These are phyloP conservation scores for Aphanomyces stellatus DNA, from an alignment of 352 stramenopile genomes.

Conservation along the genomic window DNA sequence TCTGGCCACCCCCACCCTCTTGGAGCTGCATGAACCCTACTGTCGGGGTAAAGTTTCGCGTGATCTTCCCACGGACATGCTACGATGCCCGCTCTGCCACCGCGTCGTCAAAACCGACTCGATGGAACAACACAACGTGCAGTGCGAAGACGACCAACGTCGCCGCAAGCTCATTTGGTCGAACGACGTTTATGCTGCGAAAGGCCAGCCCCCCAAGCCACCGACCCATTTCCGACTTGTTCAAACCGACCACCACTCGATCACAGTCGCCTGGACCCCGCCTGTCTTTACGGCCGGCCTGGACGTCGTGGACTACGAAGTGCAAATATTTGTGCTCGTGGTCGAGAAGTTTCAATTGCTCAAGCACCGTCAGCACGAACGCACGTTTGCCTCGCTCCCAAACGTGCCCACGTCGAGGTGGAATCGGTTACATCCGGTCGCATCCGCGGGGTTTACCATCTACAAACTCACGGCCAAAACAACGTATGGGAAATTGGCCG, in stretches of 20 bases:
- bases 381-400: not conserved
- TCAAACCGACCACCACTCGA: not conserved
- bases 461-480: conserved; percentile 7
- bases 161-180: not conserved
- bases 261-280: conserved; percentile 20
- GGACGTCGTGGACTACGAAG: conserved; percentile 17
- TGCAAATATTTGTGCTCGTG: conserved; percentile 1
- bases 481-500: conserved; percentile 12
- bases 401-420: conserved; percentile 15
- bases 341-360: conserved; percentile 1
- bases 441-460: not conserved
- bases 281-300: conserved; percentile 20
- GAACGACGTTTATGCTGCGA: not conserved
- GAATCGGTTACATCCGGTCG: not conserved
- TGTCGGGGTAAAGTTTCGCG: not conserved
- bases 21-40: not conserved
- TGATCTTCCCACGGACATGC: not conserved
- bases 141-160: not conserved
- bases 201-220: not conserved
- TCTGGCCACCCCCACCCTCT: not conserved
- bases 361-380: conserved; percentile 1
- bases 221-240: conserved; percentile 13
- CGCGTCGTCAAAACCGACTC: not conserved
- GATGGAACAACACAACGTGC: not conserved
- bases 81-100: not conserved